Percentiles rank a stretch among this genome's conserved stretches.
phyloP scores from a whole-genome alignment of 352 stramenopile genomes.

The Aphanomyces euteiches region DNA sequence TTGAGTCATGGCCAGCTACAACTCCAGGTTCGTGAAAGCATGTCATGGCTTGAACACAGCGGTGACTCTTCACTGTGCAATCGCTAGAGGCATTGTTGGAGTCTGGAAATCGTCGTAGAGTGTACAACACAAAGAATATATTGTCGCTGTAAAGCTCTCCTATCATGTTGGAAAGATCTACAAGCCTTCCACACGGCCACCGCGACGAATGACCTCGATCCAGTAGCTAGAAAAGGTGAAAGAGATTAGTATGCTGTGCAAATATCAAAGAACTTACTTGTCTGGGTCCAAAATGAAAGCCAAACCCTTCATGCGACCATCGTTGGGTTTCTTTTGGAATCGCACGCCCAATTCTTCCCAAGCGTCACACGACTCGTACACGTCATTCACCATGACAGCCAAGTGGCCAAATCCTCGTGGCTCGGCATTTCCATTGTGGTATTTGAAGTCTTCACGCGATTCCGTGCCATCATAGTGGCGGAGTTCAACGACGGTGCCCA shows the following conservation, averaged over 20 bases:
- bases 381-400: slow-evolving; percentile 73
- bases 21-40: no score
- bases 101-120: no score
- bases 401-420: slow-evolving; percentile 87
- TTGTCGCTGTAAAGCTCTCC: no score
- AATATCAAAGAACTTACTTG: slow-evolving; percentile 13
- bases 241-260: not conserved
- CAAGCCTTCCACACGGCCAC: slow-evolving; percentile 6
- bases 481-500: slow-evolving; percentile 24
- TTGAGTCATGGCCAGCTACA: no score
- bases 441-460: slow-evolving; percentile 30
- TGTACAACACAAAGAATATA: no score
- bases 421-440: slow-evolving; percentile 80
- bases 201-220: slow-evolving; percentile 27
- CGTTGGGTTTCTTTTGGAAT: slow-evolving; percentile 90
- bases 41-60: no score
- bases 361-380: slow-evolving; percentile 64
- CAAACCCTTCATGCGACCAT: slow-evolving; percentile 40
- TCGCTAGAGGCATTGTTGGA: no score
- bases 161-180: not conserved
- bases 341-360: slow-evolving; percentile 64
- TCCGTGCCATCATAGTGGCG: slow-evolving; percentile 18
- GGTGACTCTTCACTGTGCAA: no score
- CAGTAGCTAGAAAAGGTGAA: slow-evolving; percentile 10
- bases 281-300: slow-evolving; percentile 40